These are phyloP conservation scores for Anthracocystis walkeri DNA, from an alignment of 1,284 basidiomycete genomes.

Conservation along the genomic window DNA sequence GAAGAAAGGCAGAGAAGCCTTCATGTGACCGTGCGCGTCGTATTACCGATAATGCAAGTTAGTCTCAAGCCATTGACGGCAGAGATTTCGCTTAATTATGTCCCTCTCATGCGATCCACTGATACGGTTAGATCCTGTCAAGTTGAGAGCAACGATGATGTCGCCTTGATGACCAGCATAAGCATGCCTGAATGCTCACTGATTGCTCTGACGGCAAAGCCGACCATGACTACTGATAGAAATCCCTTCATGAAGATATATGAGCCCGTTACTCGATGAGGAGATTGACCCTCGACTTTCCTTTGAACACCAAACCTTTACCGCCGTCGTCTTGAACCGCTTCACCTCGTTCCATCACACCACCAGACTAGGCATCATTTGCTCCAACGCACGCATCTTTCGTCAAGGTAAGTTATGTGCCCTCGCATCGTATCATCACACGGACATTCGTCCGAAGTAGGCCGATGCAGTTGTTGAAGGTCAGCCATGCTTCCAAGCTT, in stretches of 20 bases:
- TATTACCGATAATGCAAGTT: not conserved
- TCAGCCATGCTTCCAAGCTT: not conserved
- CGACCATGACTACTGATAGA: not conserved
- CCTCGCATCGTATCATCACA: not conserved
- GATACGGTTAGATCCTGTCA: not conserved
- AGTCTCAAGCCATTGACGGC: conserved; percentile 9
- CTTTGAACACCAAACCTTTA: not conserved
- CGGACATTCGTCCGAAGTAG: conserved; percentile 29
- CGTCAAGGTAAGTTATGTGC: not conserved
- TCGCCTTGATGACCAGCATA: not conserved
- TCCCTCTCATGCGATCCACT: conserved; percentile 4
- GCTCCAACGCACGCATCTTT: no score
- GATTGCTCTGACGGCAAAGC: not conserved
- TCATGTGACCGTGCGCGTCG: conserved; percentile 11
- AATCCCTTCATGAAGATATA: not conserved
- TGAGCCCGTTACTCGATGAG: not conserved
- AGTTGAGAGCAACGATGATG: not conserved
- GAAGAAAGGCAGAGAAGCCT: not conserved
- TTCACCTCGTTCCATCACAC: not conserved
- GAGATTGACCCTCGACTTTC: not conserved
- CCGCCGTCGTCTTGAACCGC: not conserved
- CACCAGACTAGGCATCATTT: not conserved
- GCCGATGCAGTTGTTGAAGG: conserved; percentile 4
- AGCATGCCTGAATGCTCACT: not conserved
- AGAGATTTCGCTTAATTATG: not conserved